These are phyloP conservation scores for Tetracladium marchalianum DNA, from an alignment of 495 filamentous ascomycete genomes.

Conservation along the genomic window DNA sequence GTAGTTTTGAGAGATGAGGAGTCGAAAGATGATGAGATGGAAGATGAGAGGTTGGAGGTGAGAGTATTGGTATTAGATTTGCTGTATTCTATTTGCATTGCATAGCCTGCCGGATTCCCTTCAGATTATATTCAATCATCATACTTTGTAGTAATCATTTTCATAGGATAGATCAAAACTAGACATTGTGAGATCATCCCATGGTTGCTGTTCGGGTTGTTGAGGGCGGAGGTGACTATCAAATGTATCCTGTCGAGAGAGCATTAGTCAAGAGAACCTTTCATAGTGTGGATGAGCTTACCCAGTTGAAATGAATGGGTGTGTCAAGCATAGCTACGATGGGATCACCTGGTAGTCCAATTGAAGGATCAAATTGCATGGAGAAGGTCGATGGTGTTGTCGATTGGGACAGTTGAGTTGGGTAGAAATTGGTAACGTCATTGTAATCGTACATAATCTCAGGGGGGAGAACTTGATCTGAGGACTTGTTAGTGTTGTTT, in stretches of 20 bases:
- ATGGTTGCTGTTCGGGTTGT: background rate
- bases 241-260: conserved; percentile 22
- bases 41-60: no score
- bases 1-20: no score
- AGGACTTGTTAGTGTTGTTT: background rate
- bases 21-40: no score
- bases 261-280: conserved; percentile 9
- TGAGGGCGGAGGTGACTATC: conserved; percentile 22
- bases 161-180: background rate
- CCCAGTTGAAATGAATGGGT: conserved; percentile 29
- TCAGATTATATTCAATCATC: no score
- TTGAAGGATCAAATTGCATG: conserved; percentile 12
- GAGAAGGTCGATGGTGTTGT: conserved; percentile 10
- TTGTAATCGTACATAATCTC: conserved; percentile 3
- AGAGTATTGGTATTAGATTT: background rate
- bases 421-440: conserved; percentile 10
- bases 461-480: conserved; percentile 4
- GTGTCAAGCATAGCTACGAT: conserved; percentile 23
- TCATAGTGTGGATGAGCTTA: conserved; percentile 11
- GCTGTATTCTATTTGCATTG: background rate
- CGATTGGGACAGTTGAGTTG: conserved; percentile 17
- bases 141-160: background rate
- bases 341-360: conserved; percentile 16
- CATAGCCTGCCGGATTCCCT: background rate
- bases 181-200: background rate